Percentiles rank a stretch among this genome's conserved stretches.
These are phyloP conservation scores for Venturia carpophila DNA, from an alignment of 2,329 filamentous ascomycete genomes.

Conservation along the genomic window DNA sequence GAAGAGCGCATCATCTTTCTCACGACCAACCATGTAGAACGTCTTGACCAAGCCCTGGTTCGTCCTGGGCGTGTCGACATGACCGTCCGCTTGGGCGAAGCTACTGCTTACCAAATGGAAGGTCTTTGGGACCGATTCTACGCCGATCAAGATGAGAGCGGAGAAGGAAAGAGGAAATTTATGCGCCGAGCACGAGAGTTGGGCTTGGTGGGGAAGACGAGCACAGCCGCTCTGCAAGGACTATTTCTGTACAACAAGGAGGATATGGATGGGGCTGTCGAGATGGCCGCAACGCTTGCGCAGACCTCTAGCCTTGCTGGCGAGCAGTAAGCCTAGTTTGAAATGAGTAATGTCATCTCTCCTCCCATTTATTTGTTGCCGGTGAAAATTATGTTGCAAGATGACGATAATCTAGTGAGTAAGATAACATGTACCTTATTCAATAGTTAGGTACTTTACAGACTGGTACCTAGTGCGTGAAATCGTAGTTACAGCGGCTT, in stretches of 20 bases:
- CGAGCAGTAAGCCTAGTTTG: not conserved
- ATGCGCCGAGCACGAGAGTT: constrained; percentile 60
- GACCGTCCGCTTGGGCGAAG: constrained; percentile 82
- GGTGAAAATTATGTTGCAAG: not conserved
- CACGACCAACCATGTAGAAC: constrained; percentile 89
- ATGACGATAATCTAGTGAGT: not conserved
- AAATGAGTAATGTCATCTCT: not conserved
- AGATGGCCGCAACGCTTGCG: constrained; percentile 59
- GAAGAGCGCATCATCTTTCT: constrained; percentile 91
- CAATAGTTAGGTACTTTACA: too few relatives aligned
- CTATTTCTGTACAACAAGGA: constrained; percentile 94
- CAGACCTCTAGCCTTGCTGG: not conserved
- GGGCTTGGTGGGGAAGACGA: constrained; percentile 64
- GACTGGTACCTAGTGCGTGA: too few relatives aligned
- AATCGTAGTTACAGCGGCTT: too few relatives aligned
- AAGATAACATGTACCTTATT: too few relatives aligned
- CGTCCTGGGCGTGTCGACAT: constrained; percentile 89
- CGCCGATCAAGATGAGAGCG: constrained; percentile 63
- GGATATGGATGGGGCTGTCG: constrained; percentile 77
- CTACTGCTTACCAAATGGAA: constrained; percentile 73
- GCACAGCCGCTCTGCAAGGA: constrained; percentile 87
- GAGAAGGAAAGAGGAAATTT: constrained; percentile 59
- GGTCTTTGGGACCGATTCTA: constrained; percentile 96
- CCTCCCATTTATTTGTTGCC: not conserved
- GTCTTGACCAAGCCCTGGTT: constrained; percentile 80